Evolutionary conservation across 2,329 filamentous ascomycete genomes (phyloP).

Genomic region (Alternaria longipes): DNA sequence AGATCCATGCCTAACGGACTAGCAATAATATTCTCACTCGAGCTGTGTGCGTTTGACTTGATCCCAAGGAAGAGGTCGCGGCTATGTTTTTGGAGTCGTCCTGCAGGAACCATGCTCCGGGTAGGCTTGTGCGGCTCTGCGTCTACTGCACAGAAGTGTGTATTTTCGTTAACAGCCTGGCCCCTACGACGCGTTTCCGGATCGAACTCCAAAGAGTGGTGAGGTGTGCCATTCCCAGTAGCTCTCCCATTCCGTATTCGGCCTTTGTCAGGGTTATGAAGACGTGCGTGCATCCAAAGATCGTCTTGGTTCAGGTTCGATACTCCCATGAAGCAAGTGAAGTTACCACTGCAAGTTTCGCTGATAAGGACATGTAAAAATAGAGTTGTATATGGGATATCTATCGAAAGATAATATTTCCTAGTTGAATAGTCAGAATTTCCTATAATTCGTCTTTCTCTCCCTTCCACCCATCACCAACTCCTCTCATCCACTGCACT

Average conservation of each 20-base stretch:
- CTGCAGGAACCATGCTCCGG: not conserved
- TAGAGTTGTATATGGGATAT: not conserved
- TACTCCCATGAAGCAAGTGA: not conserved
- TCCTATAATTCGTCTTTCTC: conserved; percentile 24
- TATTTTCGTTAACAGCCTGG: not conserved
- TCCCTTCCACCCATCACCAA: conserved; percentile 47
- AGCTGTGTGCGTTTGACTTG: not conserved
- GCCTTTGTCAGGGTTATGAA: not conserved
- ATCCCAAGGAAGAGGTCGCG: not conserved
- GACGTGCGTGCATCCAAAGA: not conserved
- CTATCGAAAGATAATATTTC: not conserved
- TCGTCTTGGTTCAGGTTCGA: not conserved
- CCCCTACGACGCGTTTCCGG: not conserved
- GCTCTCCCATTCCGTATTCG: not conserved
- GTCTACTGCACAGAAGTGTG: not conserved
- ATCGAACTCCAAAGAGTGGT: not conserved
- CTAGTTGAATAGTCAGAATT: too few relatives aligned
- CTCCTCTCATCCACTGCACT: conserved; percentile 50
- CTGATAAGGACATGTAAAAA: not conserved
- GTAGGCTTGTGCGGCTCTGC: not conserved
- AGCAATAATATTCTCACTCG: not conserved
- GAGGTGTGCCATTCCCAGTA: not conserved
- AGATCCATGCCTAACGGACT: not conserved
- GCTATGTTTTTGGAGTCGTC: not conserved
- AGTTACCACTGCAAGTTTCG: not conserved